Evolutionary conservation across 139 green algal species (phyloP), one percentile per base, ranked within the genome.

Genomic region (Chlamydomonas eustigma): DNA sequence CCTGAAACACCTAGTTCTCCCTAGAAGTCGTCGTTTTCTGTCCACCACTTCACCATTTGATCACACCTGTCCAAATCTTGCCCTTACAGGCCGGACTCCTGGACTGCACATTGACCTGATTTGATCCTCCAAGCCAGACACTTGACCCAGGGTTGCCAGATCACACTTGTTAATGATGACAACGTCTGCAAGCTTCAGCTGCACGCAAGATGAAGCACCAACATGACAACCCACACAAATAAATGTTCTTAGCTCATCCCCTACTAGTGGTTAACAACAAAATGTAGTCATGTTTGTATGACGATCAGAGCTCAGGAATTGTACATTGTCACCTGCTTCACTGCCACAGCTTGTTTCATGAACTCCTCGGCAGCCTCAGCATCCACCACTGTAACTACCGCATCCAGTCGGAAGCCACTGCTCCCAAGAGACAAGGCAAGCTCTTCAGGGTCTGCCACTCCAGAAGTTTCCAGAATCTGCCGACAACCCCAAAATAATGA

Each of bases 81-180:
- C 39, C 18, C 67, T 18, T 58, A 50, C 6, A 50, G 37, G 31
- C 12, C 12, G 24, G 2, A 83, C 72, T 2, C 76, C 74, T 0
- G 85, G 82, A 4, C 71, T 64, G 64, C 82, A 32, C 25, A 24
- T n/a, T 36, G 28, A 4, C 33, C 64, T 71, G 28, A 90, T 30
- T 4, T 3, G 4, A 39, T 90, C 85, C 52, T 90, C 85, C 32
- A 86, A 25, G 32, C 77, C 82, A 36, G 77, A 44, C 58, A 85
- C 67, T 22, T 28, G 35, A 6, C 71, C 78, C 76, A 88, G 75
- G 1, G 39, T 37, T 8, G 72, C 79, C 52, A 90, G 80, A 70
- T 90, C 85, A 75, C 78, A 85, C 82, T 90, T 90, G 83, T 88
- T 90, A 18, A 90, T 36, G 2, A 90, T 69, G 3, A 88, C 80